Conservation (phyloP, 106 monocot species). For the Acanthochlamys bracteata region DNA sequence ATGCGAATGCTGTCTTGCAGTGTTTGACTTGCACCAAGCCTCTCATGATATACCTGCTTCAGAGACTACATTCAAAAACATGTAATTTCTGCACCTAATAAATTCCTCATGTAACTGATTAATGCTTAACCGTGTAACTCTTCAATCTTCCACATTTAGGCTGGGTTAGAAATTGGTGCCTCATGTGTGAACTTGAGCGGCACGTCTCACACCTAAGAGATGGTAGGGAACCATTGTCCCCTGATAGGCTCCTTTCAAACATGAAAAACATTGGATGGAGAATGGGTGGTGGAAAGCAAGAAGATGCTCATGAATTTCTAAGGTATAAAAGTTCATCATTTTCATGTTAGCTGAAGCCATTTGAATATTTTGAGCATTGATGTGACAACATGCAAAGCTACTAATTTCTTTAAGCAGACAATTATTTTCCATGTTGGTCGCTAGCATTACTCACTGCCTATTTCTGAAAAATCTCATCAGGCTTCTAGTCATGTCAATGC, state of each 20-base stretch:
- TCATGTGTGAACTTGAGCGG: slow-evolving; percentile 93
- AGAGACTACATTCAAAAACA: slow-evolving; percentile 67
- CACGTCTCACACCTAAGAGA: slow-evolving; percentile 68
- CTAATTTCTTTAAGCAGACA: not conserved
- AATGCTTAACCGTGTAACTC: not conserved
- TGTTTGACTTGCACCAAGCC: slow-evolving; percentile 92
- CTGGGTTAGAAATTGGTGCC: slow-evolving; percentile 66
- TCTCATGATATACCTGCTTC: slow-evolving; percentile 75
- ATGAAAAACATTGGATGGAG: slow-evolving; percentile 76
- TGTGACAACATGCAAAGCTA: not conserved
- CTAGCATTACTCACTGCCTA: not conserved
- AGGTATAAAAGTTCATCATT: slow-evolving; percentile 27
- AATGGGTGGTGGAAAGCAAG: slow-evolving; percentile 88
- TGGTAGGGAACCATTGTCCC: slow-evolving; percentile 62
- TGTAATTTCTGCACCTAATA: slow-evolving; percentile 36
- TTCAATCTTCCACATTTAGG: slow-evolving; percentile 27
- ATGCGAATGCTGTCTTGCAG: slow-evolving; percentile 94
- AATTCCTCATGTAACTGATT: not conserved
- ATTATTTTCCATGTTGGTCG: not conserved
- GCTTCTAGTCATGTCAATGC: slow-evolving; percentile 91
- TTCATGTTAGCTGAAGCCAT: not conserved
- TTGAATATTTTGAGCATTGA: no score
- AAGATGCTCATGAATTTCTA: slow-evolving; percentile 98
- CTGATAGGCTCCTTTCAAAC: slow-evolving; percentile 68
- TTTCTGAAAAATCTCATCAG: slow-evolving; percentile 14